phyloP scores from a whole-genome alignment of 192 early-diverging fungal species.

The Backusella luteola region DNA sequence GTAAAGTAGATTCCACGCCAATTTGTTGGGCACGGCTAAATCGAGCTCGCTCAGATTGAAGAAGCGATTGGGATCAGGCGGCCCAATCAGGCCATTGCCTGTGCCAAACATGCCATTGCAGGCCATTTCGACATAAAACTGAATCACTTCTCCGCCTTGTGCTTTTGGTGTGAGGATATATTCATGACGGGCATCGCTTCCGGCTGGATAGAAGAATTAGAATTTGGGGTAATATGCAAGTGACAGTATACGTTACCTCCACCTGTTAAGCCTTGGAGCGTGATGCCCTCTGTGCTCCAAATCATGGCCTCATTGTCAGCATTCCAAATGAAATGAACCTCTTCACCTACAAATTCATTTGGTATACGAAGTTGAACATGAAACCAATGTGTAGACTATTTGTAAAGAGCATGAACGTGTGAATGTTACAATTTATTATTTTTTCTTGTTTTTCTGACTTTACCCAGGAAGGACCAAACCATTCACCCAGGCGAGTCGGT shows the following conservation, averaged over 20 bases:
- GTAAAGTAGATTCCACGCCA: conserved; percentile 67
- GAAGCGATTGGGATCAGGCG: conserved; percentile 63
- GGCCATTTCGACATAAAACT: conserved; percentile 87
- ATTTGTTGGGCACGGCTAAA: conserved; percentile 67
- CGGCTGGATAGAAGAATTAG: conserved; percentile 11
- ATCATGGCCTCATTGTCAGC: conserved; percentile 85
- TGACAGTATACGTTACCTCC: conserved; percentile 46
- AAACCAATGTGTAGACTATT: conserved; percentile 75
- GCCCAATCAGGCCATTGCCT: conserved; percentile 62
- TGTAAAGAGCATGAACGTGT: neutral
- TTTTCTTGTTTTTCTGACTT: neutral
- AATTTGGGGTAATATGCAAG: too few relatives aligned
- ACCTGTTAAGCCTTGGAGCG: conserved; percentile 89
- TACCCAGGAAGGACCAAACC: conserved; percentile 85
- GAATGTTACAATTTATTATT: neutral
- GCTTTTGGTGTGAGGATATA: conserved; percentile 48
- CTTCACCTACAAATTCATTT: conserved; percentile 53
- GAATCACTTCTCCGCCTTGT: conserved; percentile 51
- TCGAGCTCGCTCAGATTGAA: conserved; percentile 62
- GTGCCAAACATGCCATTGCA: conserved; percentile 94
- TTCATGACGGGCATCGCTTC: conserved; percentile 50
- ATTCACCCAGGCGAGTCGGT: conserved; percentile 67
- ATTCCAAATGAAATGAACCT: conserved; percentile 88
- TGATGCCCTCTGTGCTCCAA: conserved; percentile 81
- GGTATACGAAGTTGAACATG: conserved; percentile 74